Conservation (phyloP, 345 rosid genomes). For the Trapa bicornis region DNA sequence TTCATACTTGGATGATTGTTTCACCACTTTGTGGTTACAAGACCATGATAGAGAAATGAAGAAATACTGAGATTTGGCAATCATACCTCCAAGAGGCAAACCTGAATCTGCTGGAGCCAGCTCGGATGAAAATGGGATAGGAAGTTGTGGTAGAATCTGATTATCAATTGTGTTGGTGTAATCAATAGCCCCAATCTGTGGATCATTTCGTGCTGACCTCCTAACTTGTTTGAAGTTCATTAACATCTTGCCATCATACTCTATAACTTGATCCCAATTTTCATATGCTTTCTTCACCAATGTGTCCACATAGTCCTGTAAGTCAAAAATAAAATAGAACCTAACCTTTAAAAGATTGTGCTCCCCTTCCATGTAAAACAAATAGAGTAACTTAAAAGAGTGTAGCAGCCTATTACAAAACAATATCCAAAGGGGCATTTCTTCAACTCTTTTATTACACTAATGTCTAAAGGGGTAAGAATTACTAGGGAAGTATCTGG, state of each 20-base stretch:
- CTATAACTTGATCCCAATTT: slow-evolving; percentile 70
- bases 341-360: no score
- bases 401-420: background rate
- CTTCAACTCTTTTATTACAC: no score
- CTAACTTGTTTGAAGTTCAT: slow-evolving; percentile 53
- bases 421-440: no score
- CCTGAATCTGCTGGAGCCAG: slow-evolving; percentile 36
- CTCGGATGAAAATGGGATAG: slow-evolving; percentile 38
- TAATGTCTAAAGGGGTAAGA: no score
- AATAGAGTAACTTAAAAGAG: background rate
- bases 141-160: slow-evolving; percentile 38
- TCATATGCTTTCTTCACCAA: slow-evolving; percentile 92
- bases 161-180: slow-evolving; percentile 33
- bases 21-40: background rate
- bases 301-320: slow-evolving; percentile 74
- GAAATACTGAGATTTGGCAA: background rate
- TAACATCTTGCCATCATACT: slow-evolving; percentile 82
- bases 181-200: slow-evolving; percentile 26
- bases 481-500: no score
- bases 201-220: slow-evolving; percentile 40
- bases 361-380: background rate
- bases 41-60: background rate
- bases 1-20: background rate
- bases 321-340: slow-evolving; percentile 1
- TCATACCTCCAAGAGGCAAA: slow-evolving; percentile 46